Evolutionary conservation across 345 rosid species (phyloP), one percentile per base, ranked within the genome.

Genomic region (Lenwebbia sp.): DNA sequence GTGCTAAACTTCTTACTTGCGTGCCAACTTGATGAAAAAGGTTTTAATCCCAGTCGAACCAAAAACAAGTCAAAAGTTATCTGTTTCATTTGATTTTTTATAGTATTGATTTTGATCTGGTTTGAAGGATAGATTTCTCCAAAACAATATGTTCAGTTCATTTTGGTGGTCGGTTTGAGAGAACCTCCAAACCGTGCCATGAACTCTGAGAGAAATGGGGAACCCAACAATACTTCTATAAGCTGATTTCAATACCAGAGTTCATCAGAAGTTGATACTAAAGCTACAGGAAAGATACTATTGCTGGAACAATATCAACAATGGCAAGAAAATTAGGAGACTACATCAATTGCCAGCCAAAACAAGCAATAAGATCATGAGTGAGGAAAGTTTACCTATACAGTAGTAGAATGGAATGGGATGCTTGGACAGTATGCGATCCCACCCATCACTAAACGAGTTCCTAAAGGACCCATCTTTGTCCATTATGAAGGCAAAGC

Each of bases 331-430:
- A 70, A 70, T 19, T 33, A 70, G 78, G 22, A 33, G 11, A 65
- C 23, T 21, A 65, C 44, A 33, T 17, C 25, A 65, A 65, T 65
- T 23, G 3, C 78, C 78, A 33, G 78, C 44, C 78, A 70, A 70
- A 33, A 70, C 47, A 51, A n/a, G 84, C 14, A 19, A 52, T 15
- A 83, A 55, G 11, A 14, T 37, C 21, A 57, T 83, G 49, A n/a
- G 49, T 15, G 58, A 55, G 47, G 47, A 83, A 17, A 55, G 10
- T 37, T 50, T 92, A 97, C 99, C 99, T 33, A 97, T 93, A 90
- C 99, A 96, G 83, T 97, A 97, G 86, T 94, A 97, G 89, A 97
- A 97, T 22, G 99, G 99, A 85, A 96, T 91, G 54, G 99, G 99
- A 92, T 95, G 99, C 84, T 92, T 97, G 14, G 99, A 96, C 85